Base-by-base conservation (phyloP, 495 filamentous ascomycete species). In the Penicillium arizonense region DNA sequence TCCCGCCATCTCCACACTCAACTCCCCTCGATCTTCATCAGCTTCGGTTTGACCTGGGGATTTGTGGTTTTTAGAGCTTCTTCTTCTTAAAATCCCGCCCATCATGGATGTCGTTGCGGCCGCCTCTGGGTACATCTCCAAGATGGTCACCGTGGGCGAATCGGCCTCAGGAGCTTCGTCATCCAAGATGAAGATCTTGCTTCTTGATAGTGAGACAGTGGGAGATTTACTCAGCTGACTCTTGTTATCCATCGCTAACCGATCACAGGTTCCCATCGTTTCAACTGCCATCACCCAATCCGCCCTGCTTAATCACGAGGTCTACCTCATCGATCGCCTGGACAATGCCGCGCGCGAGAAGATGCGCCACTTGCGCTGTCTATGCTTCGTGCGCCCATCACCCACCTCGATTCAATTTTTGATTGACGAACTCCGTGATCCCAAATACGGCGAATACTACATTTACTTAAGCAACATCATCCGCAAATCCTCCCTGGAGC, bases 111-210 rank as follows among this genome's bases (percentile, higher is more conserved):
- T 97, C 63, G 88, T 95, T 51, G 85, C 90, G 61, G 89, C 91
- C 47, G 87, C 96, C 67, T 88, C 91, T 57, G 88, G 91, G 73
- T 98, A 97, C 80, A 87, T 98, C 78, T 87, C 89, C 67, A 96
- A 93, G 84, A 97, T 98, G 87, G 85, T 97, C 68, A 87, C 90
- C 39, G 84, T 85, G 56, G 93, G 93, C 67, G 91, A 96, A 69
- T 76, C 84, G 18, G 18, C 18, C 12, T 71, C 82, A 37, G 84
- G 85, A 42, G 78, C 82, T 38, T 81, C 89, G 37, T 87, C 90
- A 11, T 83, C 90, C 33, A 97, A 97, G 80, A 98, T 98, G 94
- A 98, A 98, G 85, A 93, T 97, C 61, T 77, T 98, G 47, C 80
- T 98, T 59, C 79, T 98, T 50, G 94, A 98, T 72, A 87, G 83